phyloP scores from a whole-genome alignment of 164 flowering plant species.

The Stephania cephalantha region DNA sequence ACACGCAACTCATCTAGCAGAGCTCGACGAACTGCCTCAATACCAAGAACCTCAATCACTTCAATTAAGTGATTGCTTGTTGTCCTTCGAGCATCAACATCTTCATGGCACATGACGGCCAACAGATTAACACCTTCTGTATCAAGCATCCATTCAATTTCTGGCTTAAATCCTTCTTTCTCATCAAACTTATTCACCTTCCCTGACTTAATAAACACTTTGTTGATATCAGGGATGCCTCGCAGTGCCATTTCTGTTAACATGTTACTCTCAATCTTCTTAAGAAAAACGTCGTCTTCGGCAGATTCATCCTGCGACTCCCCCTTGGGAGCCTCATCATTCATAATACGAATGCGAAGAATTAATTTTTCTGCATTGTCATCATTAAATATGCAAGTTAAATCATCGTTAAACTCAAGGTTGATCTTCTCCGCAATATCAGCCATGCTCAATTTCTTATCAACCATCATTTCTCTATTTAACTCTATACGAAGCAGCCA shows the following conservation, averaged over 20 bases:
- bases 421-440: constrained; percentile 96
- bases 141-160: constrained; percentile 95
- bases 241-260: constrained; percentile 96
- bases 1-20: constrained; percentile 90
- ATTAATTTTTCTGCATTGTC: constrained; percentile 96
- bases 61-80: constrained; percentile 97
- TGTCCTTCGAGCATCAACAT: constrained; percentile 87
- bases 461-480: constrained; percentile 99
- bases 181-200: constrained; percentile 78
- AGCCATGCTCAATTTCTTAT: constrained; percentile 97
- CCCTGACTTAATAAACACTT: constrained; percentile 79
- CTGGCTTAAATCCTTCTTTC: constrained; percentile 75
- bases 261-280: constrained; percentile 96
- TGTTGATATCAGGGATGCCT: constrained; percentile 93
- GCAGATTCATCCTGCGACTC: constrained; percentile 86
- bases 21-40: constrained; percentile 89
- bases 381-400: constrained; percentile 93
- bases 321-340: constrained; percentile 94
- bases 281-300: constrained; percentile 98
- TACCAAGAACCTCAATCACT: constrained; percentile 96
- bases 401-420: constrained; percentile 87
- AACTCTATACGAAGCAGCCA: constrained; percentile 96
- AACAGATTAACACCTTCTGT: constrained; percentile 97
- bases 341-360: constrained; percentile 95
- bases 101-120: constrained; percentile 93